These are phyloP conservation scores for Cucumis hystrix DNA, from an alignment of 306 rosid species.

Conservation along the genomic window DNA sequence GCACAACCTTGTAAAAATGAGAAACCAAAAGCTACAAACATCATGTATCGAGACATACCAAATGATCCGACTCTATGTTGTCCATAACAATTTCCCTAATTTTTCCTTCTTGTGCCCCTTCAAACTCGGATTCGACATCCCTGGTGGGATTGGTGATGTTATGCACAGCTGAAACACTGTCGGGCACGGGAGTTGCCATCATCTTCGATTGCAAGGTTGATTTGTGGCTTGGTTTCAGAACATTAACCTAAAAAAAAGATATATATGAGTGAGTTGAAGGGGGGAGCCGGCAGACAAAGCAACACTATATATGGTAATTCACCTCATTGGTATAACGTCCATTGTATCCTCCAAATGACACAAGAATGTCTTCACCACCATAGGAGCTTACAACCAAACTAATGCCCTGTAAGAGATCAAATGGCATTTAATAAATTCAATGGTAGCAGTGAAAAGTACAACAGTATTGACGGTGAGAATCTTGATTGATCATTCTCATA, in stretches of 20 bases:
- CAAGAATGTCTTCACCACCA: conserved; percentile 65
- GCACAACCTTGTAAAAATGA: neutral
- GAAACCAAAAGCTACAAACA: conserved; percentile 13
- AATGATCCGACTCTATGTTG: conserved; percentile 35
- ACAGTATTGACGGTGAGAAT: neutral
- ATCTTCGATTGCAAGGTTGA: conserved; percentile 68
- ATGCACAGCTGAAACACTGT: conserved; percentile 51
- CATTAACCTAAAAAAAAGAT: conserved; percentile 45
- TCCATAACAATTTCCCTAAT: conserved; percentile 70
- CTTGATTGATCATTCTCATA: neutral
- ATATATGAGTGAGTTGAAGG: neutral
- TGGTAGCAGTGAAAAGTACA: neutral
- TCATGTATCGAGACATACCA: conserved; percentile 27
- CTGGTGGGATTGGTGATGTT: conserved; percentile 59
- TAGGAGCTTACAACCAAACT: conserved; percentile 70
- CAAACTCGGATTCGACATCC: conserved; percentile 64
- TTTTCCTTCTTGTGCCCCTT: conserved; percentile 61
- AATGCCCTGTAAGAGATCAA: conserved; percentile 49
- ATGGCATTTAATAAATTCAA: neutral
- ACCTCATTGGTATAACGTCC: conserved; percentile 90
- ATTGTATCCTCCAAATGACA: conserved; percentile 87
- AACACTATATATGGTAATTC: conserved; percentile 15
- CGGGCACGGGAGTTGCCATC: conserved; percentile 43
- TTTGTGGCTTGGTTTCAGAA: conserved; percentile 92
- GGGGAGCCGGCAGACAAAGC: conserved; percentile 7